These are phyloP conservation scores for Monascus purpureus DNA, from an alignment of 495 filamentous ascomycete genomes.

Conservation along the genomic window DNA sequence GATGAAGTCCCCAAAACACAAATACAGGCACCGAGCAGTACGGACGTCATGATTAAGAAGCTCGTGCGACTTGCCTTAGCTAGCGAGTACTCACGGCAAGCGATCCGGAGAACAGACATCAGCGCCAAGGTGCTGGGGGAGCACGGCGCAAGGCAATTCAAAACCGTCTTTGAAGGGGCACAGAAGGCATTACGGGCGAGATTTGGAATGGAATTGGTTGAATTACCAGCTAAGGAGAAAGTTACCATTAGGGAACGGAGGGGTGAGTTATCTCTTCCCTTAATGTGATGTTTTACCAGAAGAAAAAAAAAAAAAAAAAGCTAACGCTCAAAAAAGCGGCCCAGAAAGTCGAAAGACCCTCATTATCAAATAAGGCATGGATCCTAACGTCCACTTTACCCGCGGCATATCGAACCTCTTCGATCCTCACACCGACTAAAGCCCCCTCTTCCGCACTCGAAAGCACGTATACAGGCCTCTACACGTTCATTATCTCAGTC, in stretches of 20 bases:
- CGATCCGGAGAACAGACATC: conserved; percentile 68
- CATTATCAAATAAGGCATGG: conserved; percentile 51
- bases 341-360: conserved; percentile 35
- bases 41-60: conserved; percentile 68
- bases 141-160: conserved; percentile 42
- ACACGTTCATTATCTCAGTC: conserved; percentile 62
- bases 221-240: conserved; percentile 71
- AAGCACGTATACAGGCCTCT: conserved; percentile 64
- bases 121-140: conserved; percentile 44
- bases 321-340: too few species aligned
- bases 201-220: conserved; percentile 80
- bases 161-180: conserved; percentile 50
- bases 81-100: conserved; percentile 71
- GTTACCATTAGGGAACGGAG: conserved; percentile 57
- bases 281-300: too few species aligned
- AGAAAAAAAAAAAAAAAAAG: conserved; percentile 14
- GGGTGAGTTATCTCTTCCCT: conserved; percentile 34
- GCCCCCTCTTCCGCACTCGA: conserved; percentile 51
- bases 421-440: conserved; percentile 53
- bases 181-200: conserved; percentile 46
- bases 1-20: conserved; percentile 5
- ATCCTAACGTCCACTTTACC: conserved; percentile 62
- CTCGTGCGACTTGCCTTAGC: conserved; percentile 80
- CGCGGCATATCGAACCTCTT: conserved; percentile 41
- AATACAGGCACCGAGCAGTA: conserved; percentile 22